Conservation (phyloP, 352 stramenopile species). For the Globisporangium megalacanthum region DNA sequence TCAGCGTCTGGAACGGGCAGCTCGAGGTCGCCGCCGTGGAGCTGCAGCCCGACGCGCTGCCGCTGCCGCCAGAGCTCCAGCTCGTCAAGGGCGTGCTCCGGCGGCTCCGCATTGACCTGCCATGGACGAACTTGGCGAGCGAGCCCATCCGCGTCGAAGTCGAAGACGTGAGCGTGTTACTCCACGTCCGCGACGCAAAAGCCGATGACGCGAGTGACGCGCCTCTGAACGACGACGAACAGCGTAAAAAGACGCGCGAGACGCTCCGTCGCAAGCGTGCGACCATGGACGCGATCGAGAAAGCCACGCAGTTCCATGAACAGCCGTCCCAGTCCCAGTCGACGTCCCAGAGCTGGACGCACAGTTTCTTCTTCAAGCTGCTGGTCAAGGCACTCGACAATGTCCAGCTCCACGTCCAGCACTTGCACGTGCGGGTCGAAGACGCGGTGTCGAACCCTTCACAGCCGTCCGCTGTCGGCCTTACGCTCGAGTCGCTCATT, state of each 20-base stretch:
- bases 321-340: constrained; percentile 19
- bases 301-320: constrained; percentile 59
- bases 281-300: constrained; percentile 73
- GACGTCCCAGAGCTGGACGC: constrained; percentile 38
- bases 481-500: constrained; percentile 76
- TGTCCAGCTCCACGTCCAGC: constrained; percentile 75
- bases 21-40: constrained; percentile 81
- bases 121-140: constrained; percentile 65
- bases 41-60: constrained; percentile 66
- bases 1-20: constrained; percentile 84
- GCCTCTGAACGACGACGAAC: constrained; percentile 4
- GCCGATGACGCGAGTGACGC: constrained; percentile 4
- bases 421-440: constrained; percentile 69
- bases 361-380: constrained; percentile 77
- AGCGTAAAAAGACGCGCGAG: constrained; percentile 23
- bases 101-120: constrained; percentile 67
- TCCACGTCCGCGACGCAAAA: constrained; percentile 38
- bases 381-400: constrained; percentile 81
- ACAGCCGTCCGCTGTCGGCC: constrained; percentile 49
- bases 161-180: constrained; percentile 66
- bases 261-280: constrained; percentile 67
- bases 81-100: constrained; percentile 76
- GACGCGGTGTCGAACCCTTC: constrained; percentile 45
- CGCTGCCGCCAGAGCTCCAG: constrained; percentile 55
- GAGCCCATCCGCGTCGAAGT: constrained; percentile 77